Base-by-base conservation (phyloP, 371 early-diverging fungal species). In the Coemansia sp. region DNA sequence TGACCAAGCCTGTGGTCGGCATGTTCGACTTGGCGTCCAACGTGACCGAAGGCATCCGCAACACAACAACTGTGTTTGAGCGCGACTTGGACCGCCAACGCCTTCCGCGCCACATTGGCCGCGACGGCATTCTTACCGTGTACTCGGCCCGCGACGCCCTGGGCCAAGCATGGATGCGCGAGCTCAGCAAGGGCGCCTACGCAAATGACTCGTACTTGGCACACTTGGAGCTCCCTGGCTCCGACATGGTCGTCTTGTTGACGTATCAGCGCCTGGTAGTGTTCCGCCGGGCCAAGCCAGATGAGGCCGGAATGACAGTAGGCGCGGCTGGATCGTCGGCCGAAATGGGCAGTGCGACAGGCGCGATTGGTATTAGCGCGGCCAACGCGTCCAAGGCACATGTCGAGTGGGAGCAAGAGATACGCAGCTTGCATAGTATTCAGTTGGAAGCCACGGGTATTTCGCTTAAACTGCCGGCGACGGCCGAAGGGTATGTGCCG, bases 1-100 rank as follows among this genome's bases (percentile, higher is more conserved):
- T 95, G 13, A 92, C 95, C 8, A 98, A 98, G 72, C 97, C 98
- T 0, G 83, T 93, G 13, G 90, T 95, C 7, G 98, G 98, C 4
- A 88, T 95, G 22, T 88, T 95, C 72, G 98, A 98, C 68, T 82
- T 96, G 29, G 93, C 95, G 0, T 91, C 90, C 16, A 92, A 92
- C 77, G 92, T 98, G 1, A 87, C 94, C 14, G 94, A 94, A 80
- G 97, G 98, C 48, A 97, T 99, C 71, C 89, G 92, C 14, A 96
- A 97, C 81, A 96, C 97, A 8, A 95, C 99, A 0, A 94, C 92
- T 0, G 92, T 94, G 18, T 94, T 95, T 82, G 85, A 84, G 59
- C 82, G 83, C 22, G 93, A 91, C 52, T 72, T 89, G 24, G 88
- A 86, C 47, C 87, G 95, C 48, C 89, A 90, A 61, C 86, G 99